These are phyloP conservation scores for Penicillium griseofulvum DNA, from an alignment of 2,329 filamentous ascomycete genomes.

Conservation along the genomic window DNA sequence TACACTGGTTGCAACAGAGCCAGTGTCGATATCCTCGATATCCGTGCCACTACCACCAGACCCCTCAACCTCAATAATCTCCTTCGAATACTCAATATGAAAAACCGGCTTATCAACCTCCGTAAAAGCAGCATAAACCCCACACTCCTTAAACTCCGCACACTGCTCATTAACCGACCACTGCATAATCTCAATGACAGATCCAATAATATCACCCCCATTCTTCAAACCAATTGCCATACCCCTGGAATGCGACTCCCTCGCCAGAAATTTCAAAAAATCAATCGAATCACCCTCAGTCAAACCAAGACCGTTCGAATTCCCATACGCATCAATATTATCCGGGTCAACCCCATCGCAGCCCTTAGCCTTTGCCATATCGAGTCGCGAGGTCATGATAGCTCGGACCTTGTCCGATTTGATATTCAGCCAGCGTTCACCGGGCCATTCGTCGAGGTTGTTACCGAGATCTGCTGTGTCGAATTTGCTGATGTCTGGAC, in stretches of 20 bases:
- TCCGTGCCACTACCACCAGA: too few species aligned
- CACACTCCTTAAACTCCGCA: constrained; percentile 59
- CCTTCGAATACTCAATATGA: constrained; percentile 65
- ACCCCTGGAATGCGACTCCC: constrained; percentile 52
- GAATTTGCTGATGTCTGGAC: constrained; percentile 59
- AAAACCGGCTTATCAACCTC: constrained; percentile 65
- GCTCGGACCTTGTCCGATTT: constrained; percentile 56
- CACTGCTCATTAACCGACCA: constrained; percentile 73
- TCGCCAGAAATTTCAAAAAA: constrained; percentile 61
- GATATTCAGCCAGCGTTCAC: constrained; percentile 66
- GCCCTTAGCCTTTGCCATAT: constrained; percentile 59
- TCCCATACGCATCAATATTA: constrained; percentile 67
- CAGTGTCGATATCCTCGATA: background rate
- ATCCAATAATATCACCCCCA: constrained; percentile 57
- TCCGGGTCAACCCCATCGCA: constrained; percentile 70
- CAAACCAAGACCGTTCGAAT: constrained; percentile 64
- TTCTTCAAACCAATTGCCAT: constrained; percentile 69
- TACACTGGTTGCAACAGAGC: background rate
- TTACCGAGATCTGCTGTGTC: constrained; percentile 56
- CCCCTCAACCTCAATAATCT: background rate
- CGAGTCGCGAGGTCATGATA: constrained; percentile 63
- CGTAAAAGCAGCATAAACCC: constrained; percentile 58
- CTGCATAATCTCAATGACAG: constrained; percentile 54
- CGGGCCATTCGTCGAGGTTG: constrained; percentile 61
- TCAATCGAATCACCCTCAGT: constrained; percentile 57